phyloP scores from a whole-genome alignment of 768 basidiomycete genomes.

The Ramaria sp. region DNA sequence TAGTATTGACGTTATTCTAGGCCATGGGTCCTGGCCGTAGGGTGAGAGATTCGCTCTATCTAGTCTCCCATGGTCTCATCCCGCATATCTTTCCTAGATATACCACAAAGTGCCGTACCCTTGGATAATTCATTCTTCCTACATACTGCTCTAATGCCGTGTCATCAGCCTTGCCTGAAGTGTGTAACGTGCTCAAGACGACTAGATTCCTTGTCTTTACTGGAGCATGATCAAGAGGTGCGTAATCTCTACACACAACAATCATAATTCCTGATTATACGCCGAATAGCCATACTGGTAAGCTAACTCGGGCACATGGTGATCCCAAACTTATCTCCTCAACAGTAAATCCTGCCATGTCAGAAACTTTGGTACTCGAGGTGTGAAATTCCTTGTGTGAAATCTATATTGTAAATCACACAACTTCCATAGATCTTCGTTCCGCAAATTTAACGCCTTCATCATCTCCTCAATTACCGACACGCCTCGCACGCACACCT shows the following conservation, averaged over 20 bases:
- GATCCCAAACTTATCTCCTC: background rate
- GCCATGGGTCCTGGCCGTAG: conserved; percentile 82
- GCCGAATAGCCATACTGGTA: conserved; percentile 34
- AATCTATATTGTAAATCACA: background rate
- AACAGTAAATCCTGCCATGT: conserved; percentile 73
- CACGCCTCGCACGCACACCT: background rate
- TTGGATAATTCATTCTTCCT: background rate
- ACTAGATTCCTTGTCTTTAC: conserved; percentile 61
- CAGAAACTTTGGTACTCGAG: conserved; percentile 60
- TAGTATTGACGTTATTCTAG: conserved; percentile 25
- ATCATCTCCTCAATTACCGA: conserved; percentile 6
- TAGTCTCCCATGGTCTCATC: background rate
- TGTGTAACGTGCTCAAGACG: conserved; percentile 70
- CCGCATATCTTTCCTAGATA: conserved; percentile 32
- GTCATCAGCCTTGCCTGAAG: conserved; percentile 59
- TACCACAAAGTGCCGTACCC: conserved; percentile 59
- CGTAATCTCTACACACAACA: conserved; percentile 15
- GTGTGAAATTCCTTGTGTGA: conserved; percentile 6
- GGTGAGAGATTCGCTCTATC: conserved; percentile 32
- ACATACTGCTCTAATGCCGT: conserved; percentile 7
- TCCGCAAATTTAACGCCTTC: conserved; percentile 15
- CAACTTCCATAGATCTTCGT: conserved; percentile 13
- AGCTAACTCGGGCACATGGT: conserved; percentile 4
- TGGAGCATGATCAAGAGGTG: conserved; percentile 80
- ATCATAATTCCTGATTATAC: background rate